Percentiles rank a stretch among this genome's conserved stretches.
These are phyloP conservation scores for Didymella lethalis DNA, from an alignment of 2,329 filamentous ascomycete species.

Conservation along the genomic window DNA sequence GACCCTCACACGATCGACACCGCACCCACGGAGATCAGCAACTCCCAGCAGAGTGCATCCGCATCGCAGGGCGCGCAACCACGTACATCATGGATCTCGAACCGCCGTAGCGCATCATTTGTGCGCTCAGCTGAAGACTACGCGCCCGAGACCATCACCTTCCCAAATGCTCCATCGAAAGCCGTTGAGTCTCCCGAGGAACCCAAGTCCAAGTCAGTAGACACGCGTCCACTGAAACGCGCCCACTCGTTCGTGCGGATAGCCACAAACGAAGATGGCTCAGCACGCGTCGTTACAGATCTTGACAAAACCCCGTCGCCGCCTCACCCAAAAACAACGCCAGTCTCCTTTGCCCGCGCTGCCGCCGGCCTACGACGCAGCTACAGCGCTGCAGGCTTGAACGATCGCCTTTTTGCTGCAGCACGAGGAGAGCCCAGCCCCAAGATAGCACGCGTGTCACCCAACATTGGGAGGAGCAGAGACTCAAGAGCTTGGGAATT, in stretches of 20 bases:
- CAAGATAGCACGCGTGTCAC: constrained; percentile 58
- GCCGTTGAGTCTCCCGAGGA: constrained; percentile 54
- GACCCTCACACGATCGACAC: constrained; percentile 37
- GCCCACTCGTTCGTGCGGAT: constrained; percentile 70
- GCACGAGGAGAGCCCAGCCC: constrained; percentile 42
- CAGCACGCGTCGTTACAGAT: constrained; percentile 80
- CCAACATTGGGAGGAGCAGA: constrained; percentile 74
- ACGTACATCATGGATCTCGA: constrained; percentile 54
- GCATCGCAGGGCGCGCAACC: constrained; percentile 45
- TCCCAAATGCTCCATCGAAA: constrained; percentile 35
- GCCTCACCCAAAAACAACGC: constrained; percentile 61
- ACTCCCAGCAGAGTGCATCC: constrained; percentile 43
- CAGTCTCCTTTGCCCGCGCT: constrained; percentile 48
- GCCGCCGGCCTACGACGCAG: constrained; percentile 71
- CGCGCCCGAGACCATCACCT: constrained; percentile 41
- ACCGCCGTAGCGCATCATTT: constrained; percentile 55
- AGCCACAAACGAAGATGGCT: constrained; percentile 85
- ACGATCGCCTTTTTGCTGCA: constrained; percentile 45
- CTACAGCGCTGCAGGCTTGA: constrained; percentile 67
- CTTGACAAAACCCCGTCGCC: constrained; percentile 75
- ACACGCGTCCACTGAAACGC: constrained; percentile 52
- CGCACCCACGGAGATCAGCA: constrained; percentile 36
- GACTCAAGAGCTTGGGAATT: constrained; percentile 92
- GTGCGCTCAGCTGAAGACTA: constrained; percentile 47
- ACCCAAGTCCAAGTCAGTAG: constrained; percentile 53